These are phyloP conservation scores for Apiotrichum laibachii DNA, from an alignment of 1,284 basidiomycete species.

Conservation along the genomic window DNA sequence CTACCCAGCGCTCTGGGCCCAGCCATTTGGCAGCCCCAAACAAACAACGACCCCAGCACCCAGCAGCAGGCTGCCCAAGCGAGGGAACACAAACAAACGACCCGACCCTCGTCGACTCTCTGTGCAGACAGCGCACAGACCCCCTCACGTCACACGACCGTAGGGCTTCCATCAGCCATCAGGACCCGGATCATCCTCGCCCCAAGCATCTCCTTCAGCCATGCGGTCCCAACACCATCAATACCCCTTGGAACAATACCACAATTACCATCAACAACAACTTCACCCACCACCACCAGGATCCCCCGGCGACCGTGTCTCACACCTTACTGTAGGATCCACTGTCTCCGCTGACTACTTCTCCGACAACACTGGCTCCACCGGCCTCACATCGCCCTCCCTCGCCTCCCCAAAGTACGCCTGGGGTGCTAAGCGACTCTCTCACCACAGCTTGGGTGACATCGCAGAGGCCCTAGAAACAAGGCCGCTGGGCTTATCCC, in stretches of 20 bases:
- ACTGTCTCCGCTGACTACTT: conserved; percentile 6
- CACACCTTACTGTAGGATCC: conserved; percentile 1
- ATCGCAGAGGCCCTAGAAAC: background rate
- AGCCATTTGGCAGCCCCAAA: no score
- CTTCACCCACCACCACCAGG: background rate
- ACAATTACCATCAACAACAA: background rate
- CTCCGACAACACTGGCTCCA: conserved; percentile 5
- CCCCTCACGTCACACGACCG: no score
- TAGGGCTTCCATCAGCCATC: background rate
- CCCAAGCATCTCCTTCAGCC: background rate
- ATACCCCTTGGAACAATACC: background rate
- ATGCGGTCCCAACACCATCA: background rate
- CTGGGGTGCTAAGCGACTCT: background rate
- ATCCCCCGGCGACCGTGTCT: background rate
- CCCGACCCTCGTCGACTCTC: no score
- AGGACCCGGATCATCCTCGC: background rate
- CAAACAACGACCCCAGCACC: no score
- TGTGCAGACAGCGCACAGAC: no score
- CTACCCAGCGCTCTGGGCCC: no score
- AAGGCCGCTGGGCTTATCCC: background rate
- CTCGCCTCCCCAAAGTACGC: conserved; percentile 1
- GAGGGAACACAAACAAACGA: no score
- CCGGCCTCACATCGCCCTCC: conserved; percentile 4
- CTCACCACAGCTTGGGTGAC: background rate
- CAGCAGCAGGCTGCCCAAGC: no score